phyloP scores from a whole-genome alignment of 257 asterid genomes.

The Euphrasia confusa region DNA sequence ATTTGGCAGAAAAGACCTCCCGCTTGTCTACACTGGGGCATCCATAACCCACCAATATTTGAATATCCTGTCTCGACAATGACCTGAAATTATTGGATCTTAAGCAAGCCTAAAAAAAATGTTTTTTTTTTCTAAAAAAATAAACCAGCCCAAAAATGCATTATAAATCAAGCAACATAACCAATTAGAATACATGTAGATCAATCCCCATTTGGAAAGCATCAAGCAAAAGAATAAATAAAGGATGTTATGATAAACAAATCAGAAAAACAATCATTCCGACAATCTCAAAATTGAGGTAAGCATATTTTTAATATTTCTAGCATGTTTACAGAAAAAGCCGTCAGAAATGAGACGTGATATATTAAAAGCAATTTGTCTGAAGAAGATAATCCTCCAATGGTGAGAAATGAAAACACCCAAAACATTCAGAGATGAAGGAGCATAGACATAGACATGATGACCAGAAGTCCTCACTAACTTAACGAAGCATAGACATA shows the following conservation, averaged over 20 bases:
- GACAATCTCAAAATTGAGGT: not conserved
- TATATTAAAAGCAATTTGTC: not conserved
- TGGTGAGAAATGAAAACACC: slow-evolving; percentile 5
- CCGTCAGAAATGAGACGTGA: not conserved
- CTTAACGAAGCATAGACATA: not conserved
- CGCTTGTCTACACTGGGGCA: slow-evolving; percentile 77
- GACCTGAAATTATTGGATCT: slow-evolving; percentile 59
- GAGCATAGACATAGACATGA: not conserved
- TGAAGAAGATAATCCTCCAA: not conserved
- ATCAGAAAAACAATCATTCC: not conserved
- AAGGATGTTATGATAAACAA: not conserved
- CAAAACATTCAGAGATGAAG: slow-evolving; percentile 15
- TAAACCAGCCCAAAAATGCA: slow-evolving; percentile 4
- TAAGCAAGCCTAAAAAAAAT: slow-evolving; percentile 20
- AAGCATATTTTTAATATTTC: not conserved
- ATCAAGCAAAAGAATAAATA: not conserved
- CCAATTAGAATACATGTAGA: slow-evolving; percentile 1
- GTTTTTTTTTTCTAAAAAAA: not conserved
- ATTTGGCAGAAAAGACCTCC: slow-evolving; percentile 68
- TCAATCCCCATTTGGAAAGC: not conserved
- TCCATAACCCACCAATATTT: slow-evolving; percentile 91
- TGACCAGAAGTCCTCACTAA: not conserved
- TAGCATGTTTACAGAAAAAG: not conserved
- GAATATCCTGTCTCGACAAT: slow-evolving; percentile 86
- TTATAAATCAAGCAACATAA: slow-evolving; percentile 16